Base-by-base conservation (phyloP, 352 stramenopile genomes). In the Aphanomyces astaci region DNA sequence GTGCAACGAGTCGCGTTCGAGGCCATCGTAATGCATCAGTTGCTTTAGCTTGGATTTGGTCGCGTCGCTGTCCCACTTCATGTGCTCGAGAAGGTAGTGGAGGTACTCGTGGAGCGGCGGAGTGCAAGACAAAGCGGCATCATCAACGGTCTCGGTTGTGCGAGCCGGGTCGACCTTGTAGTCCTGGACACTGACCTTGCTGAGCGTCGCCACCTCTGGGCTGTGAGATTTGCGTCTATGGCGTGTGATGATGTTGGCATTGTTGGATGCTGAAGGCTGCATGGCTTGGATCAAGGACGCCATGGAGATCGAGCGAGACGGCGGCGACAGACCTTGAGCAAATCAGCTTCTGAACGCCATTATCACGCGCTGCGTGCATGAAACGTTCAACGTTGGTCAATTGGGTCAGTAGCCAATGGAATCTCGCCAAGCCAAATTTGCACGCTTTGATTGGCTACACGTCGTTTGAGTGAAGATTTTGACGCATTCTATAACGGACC, bases 61-160 rank as follows among this genome's bases (percentile, higher is more conserved):
- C 30, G 46, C 52, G 48, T 36, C 60, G 36, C 36, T 43, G 30
- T 66, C 39, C 33, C 36, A 56, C 39, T 66, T 43, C 22, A 66
- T 36, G 25, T 40, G 60, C 10, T 66, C 60, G 36, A 66, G 24
- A 22, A 66, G 36, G 28, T 19, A 24, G 39, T 28, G 52, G 30
- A 66, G 60, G 22, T 39, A 40, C 60, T 66, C 60, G 32, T 66
- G 60, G 43, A 66, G 48, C 10, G 13, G 48, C 48, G 48, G 10
- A 1, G n/a, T 2, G 48, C n/a, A 55, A 55, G n/a, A 55, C 48
- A 30, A 10, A 15, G 48, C n/a, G n/a, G 48, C n/a, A 31, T 0
- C n/a, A n/a, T n/a, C n/a, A n/a, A n/a, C n/a, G n/a, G 36, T 15
- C 36, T 43, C 36, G 36, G 36, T 43, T 43, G 36, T 7, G 7